These are phyloP conservation scores for Vararia minispora DNA, from an alignment of 768 basidiomycete genomes.

Conservation along the genomic window DNA sequence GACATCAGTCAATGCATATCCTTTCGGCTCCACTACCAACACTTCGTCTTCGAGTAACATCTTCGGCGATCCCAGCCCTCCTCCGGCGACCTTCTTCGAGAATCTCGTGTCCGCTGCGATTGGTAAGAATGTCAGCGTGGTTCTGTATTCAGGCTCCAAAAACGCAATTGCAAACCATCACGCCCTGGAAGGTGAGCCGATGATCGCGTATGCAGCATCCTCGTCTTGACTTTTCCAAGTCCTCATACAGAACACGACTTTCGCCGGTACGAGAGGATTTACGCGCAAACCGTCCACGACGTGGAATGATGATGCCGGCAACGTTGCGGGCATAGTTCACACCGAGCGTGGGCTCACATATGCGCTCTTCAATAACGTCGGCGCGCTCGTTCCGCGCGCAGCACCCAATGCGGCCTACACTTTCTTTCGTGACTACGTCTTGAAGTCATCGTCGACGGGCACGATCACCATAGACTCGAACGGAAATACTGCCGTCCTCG, in stretches of 20 bases:
- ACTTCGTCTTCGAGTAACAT: slow-evolving; percentile 5
- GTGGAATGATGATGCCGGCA: slow-evolving; percentile 48
- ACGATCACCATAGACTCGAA: slow-evolving; percentile 28
- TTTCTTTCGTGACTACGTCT: slow-evolving; percentile 55
- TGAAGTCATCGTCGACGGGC: slow-evolving; percentile 52
- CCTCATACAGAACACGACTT: slow-evolving; percentile 55
- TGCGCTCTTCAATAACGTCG: slow-evolving; percentile 25
- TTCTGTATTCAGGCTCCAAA: slow-evolving; percentile 8
- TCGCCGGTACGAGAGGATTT: slow-evolving; percentile 69
- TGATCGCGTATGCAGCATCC: too few relatives aligned
- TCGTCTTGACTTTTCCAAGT: slow-evolving; percentile 1
- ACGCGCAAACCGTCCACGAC: slow-evolving; percentile 55
- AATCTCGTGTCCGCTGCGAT: slow-evolving; percentile 3
- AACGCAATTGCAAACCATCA: slow-evolving; percentile 10
- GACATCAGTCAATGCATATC: slow-evolving; percentile 12
- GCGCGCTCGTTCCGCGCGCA: slow-evolving; percentile 28
- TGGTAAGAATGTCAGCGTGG: slow-evolving; percentile 3
- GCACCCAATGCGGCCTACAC: slow-evolving; percentile 39
- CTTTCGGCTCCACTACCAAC: slow-evolving; percentile 9
- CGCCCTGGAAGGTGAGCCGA: slow-evolving; percentile 4
- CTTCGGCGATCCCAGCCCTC: slow-evolving; percentile 9
- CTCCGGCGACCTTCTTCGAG: slow-evolving; percentile 7
- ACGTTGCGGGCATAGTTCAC: slow-evolving; percentile 58
- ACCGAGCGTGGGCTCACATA: slow-evolving; percentile 58
- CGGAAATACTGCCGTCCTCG: slow-evolving; percentile 25